Conservation (phyloP, 148 eudicot genomes). For the Heliamphora exappendiculata region DNA sequence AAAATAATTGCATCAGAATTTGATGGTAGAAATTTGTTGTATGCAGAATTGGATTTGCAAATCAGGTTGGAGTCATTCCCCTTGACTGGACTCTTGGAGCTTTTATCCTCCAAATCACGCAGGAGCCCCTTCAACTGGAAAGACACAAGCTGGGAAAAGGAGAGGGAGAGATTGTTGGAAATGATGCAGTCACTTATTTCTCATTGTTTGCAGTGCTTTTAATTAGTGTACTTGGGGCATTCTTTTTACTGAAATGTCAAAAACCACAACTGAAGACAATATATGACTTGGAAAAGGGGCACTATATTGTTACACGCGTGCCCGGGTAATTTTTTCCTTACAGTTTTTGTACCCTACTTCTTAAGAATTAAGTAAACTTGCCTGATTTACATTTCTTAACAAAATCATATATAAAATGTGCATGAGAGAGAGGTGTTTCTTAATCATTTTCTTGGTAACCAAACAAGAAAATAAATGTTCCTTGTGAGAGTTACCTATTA, state of each 20-base stretch:
- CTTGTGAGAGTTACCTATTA: too few species aligned
- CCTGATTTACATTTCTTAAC: too few species aligned
- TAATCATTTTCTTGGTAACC: too few species aligned
- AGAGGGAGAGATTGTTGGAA: constrained; percentile 30
- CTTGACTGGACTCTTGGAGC: constrained; percentile 45
- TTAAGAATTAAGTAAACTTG: neutral
- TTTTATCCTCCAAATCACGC: constrained; percentile 28
- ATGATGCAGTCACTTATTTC: constrained; percentile 31
- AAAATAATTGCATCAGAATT: too few species aligned
- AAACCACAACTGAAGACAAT: constrained; percentile 47
- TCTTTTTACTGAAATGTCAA: constrained; percentile 40
- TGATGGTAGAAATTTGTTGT: too few species aligned
- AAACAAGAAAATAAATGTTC: too few species aligned
- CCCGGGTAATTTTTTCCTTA: constrained; percentile 14
- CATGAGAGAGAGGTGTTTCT: too few species aligned
- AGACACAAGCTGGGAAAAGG: constrained; percentile 16
- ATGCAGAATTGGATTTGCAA: constrained; percentile 15
- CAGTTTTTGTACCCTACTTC: neutral
- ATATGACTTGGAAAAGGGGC: constrained; percentile 45
- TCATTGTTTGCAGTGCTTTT: constrained; percentile 33
- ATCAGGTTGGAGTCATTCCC: constrained; percentile 16
- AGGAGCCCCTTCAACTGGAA: constrained; percentile 22
- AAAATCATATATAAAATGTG: too few species aligned
- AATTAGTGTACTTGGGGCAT: constrained; percentile 27
- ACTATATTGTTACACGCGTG: constrained; percentile 40